These are phyloP conservation scores for Alternaria novae-zelandiae DNA, from an alignment of 2,329 filamentous ascomycete species.

Conservation along the genomic window DNA sequence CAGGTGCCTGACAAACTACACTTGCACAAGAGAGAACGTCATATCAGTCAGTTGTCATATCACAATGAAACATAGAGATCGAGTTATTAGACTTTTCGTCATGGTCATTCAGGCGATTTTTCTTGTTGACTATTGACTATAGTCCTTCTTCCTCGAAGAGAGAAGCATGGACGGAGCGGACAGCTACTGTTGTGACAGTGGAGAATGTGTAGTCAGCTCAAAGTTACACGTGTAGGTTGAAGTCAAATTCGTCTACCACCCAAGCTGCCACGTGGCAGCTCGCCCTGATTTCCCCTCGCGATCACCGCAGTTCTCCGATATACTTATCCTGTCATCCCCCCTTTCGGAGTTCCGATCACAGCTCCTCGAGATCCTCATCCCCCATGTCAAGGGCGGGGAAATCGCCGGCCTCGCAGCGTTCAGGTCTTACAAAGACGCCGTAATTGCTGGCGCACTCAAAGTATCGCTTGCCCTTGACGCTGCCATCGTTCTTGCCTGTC, in stretches of 20 bases:
- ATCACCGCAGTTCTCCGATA: neutral
- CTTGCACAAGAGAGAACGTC: too few species aligned
- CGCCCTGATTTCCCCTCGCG: neutral
- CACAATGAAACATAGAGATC: too few species aligned
- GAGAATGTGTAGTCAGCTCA: too few species aligned
- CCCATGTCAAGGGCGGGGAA: constrained; percentile 62
- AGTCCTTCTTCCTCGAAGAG: too few species aligned
- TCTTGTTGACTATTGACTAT: too few species aligned
- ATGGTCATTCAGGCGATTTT: too few species aligned
- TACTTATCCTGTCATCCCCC: neutral
- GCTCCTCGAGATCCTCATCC: constrained; percentile 72
- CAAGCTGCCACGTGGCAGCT: neutral
- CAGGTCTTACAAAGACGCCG: constrained; percentile 79
- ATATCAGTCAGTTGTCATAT: too few species aligned
- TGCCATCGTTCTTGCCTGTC: constrained; percentile 82
- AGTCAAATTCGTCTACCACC: neutral
- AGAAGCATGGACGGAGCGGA: too few species aligned
- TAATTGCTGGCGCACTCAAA: constrained; percentile 73
- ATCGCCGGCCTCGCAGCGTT: constrained; percentile 78
- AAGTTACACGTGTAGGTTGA: neutral
- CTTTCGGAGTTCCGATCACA: constrained; percentile 8
- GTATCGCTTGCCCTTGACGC: constrained; percentile 70
- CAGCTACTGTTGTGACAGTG: too few species aligned
- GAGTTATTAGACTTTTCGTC: too few species aligned
- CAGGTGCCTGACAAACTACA: too few species aligned